Evolutionary conservation across 176 grass and related monocot genomes (phyloP), one percentile per base, ranked within the genome.

Genomic region (Saccharum spontaneum): DNA sequence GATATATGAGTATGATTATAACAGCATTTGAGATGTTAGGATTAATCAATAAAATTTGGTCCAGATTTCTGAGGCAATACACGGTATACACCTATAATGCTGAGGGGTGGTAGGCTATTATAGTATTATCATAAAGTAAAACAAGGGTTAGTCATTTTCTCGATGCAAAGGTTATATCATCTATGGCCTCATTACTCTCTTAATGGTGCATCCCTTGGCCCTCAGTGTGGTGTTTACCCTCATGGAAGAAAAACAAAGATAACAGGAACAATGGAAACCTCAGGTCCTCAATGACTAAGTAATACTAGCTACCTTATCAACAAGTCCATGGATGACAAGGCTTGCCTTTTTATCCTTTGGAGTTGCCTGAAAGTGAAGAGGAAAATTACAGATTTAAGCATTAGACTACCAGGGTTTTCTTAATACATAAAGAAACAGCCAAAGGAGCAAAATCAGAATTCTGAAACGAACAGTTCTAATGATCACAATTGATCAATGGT

Each of bases 271-370:
- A 84, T 52, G 54, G 18, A 57, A 85, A 89, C 11, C 28, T 44
- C 48, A 72, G 30, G 11, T 80, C 78, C 43, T 81, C 33, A 73
- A 60, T 14, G 9, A 36, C 7, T 8, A 52, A 48, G 65, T 82
- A 73, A 87, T 40, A 61, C 3, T 61, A 82, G 16, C 40, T 79
- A 98, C 96, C 96, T 95, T 92, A 87, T 98, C 96, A 34, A 98
- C 96, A 13, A 95, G 73, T 24, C 91, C 96, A 92, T 94, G 96
- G 79, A 98, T 98, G 71, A 98, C 93, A 87, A 98, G 73, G 85
- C 86, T 98, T 70, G 96, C 96, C 68, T 92, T 98, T 90, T 95
- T 95, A 79, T 95, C 93, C 85, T 98, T 98, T 69, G 96, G 93
- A 66, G 96, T 98, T 77, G 91, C 84, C 93, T 98, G 80, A 71